Base-by-base conservation (phyloP, 495 filamentous ascomycete genomes). In the Podospora fimiseda region DNA sequence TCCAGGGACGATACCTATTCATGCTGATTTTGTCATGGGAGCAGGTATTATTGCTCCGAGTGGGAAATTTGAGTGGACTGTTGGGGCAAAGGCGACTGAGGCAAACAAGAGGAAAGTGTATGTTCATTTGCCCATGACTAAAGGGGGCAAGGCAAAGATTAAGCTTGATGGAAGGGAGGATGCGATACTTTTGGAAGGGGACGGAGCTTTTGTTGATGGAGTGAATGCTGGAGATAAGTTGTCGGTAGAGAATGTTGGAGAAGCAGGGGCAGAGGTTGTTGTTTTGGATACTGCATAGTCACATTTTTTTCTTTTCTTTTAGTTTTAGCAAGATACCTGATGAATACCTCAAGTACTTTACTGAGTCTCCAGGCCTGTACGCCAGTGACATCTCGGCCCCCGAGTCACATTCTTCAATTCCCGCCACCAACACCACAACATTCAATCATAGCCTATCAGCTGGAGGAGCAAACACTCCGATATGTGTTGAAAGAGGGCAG, bases 1-100 rank as follows among this genome's bases (percentile, higher is more conserved):
- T 6, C 61, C 70, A 0, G 77, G 72, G 11, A 84, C 88, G 0
- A 91, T 91, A 54, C 85, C 86, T 9, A 83, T 90, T 30, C 86
- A 92, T 64, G 85, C 87, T 18, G 87, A 91, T 62, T 80, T 90
- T 47, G 77, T 85, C 36, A 88, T 91, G 86, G 80, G 76, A 2
- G 87, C 88, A 5, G 79, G 80, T 13, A 76, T 85, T 38, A 85
- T 90, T 46, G 70, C 63, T 41, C 79, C 74, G 0, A 65, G 62
- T 44, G 70, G 59, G 58, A 70, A 60, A 50, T 89, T 80, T 65
- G 80, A 74, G 61, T 86, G 78, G 82, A 79, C 53, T 56, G 77
- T 85, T 16, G 83, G 85, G 3, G 80, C 67, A 0, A 74, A 70
- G 22, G 76, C 64, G 46, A 73, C 66, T 18, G 74, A 76, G 53